phyloP scores from a whole-genome alignment of 129 eudicot genomes.

The Helichrysum umbraculigerum region DNA sequence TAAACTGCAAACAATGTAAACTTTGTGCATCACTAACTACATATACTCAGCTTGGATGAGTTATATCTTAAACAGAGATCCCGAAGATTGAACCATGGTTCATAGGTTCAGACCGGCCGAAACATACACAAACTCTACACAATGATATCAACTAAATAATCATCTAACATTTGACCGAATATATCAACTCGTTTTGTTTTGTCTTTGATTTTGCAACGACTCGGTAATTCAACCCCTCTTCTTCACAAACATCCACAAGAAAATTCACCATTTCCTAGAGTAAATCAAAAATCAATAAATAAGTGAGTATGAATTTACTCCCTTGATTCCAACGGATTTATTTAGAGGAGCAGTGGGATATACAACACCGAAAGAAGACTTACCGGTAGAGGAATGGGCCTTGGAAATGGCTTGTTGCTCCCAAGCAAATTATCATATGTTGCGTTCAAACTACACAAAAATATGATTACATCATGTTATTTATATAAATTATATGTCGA shows the following conservation, averaged over 20 bases:
- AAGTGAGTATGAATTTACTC: not conserved
- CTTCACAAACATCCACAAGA: conserved; percentile 83
- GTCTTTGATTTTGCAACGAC: conserved; percentile 2
- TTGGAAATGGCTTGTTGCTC: conserved; percentile 71
- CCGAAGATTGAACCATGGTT: conserved; percentile 7
- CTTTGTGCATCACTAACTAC: not conserved
- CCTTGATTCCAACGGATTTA: not conserved
- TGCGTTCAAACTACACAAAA: conserved; percentile 60
- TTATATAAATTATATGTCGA: not conserved
- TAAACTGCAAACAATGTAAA: not conserved
- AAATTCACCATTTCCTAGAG: no score
- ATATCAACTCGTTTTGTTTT: conserved; percentile 8
- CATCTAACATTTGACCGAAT: conserved; percentile 25
- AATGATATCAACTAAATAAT: conserved; percentile 20
- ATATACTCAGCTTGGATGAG: conserved; percentile 11
- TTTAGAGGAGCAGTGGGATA: not conserved
- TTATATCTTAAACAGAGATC: conserved; percentile 15
- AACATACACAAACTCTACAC: conserved; percentile 24
- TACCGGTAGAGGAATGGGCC: conserved; percentile 66
- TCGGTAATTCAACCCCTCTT: conserved; percentile 83
- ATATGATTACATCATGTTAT: not conserved
- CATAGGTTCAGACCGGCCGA: conserved; percentile 19
- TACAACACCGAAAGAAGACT: conserved; percentile 30
- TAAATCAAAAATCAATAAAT: not conserved
- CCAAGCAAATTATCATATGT: conserved; percentile 89